Conservation (phyloP, 345 rosid genomes). For the Arabidopsis arenosa region DNA sequence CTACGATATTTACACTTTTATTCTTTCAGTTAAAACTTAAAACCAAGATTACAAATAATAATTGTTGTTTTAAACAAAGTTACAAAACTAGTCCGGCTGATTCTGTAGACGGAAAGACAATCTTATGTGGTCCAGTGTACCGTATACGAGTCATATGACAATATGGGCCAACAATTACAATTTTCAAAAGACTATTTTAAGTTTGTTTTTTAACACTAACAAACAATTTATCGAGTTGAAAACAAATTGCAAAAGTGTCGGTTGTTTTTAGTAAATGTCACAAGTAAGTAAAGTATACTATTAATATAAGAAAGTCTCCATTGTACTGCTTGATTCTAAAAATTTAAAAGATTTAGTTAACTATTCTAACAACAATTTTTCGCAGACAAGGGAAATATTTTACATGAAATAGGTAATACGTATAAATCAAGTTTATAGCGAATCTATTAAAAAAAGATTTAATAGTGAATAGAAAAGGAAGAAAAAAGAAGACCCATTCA, state of each 20-base stretch:
- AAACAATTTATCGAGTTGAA: background rate
- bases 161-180: constrained; percentile 27
- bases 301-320: constrained; percentile 1
- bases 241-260: background rate
- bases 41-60: constrained; percentile 1
- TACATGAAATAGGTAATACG: constrained; percentile 1
- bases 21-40: background rate
- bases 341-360: background rate
- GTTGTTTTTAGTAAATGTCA: background rate
- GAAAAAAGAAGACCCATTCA: constrained; percentile 26
- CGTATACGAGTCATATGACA: background rate
- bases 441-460: background rate
- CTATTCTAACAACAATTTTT: constrained; percentile 2
- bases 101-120: constrained; percentile 27
- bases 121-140: constrained; percentile 37
- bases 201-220: constrained; percentile 7
- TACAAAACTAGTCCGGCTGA: constrained; percentile 14
- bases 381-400: background rate
- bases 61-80: background rate
- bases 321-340: background rate
- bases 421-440: constrained; percentile 15
- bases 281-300: background rate
- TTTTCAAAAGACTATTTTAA: constrained; percentile 4
- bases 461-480: background rate
- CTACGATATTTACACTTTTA: background rate